Evolutionary conservation across 176 grass and related monocot genomes (phyloP).

Genomic region (sorghum (Sorghum bicolor)): Sorghum_bicolor_NCBIv3 NC_012873.2:55967501-55968000

Average conservation of each 20-base stretch:
- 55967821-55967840: not conserved
- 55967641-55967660: not conserved
- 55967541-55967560: no score
- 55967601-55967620: not conserved
- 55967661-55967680: not conserved
- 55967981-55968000: not conserved
- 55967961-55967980: not conserved
- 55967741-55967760: not conserved
- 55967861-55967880: no score
- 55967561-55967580: not conserved
- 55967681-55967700: not conserved
- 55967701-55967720: not conserved
- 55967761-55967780: conserved; percentile 2
- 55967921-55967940: no score
- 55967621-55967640: not conserved
- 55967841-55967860: not conserved
- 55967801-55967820: not conserved
- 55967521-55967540: no score
- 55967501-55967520: no score
- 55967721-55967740: not conserved
- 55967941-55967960: not conserved
- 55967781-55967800: not conserved
- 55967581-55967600: not conserved
- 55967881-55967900: not conserved
- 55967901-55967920: not conserved